Conservation (phyloP, 2,329 filamentous ascomycete genomes). For the Stagonosporopsis chrysanthemi region DNA sequence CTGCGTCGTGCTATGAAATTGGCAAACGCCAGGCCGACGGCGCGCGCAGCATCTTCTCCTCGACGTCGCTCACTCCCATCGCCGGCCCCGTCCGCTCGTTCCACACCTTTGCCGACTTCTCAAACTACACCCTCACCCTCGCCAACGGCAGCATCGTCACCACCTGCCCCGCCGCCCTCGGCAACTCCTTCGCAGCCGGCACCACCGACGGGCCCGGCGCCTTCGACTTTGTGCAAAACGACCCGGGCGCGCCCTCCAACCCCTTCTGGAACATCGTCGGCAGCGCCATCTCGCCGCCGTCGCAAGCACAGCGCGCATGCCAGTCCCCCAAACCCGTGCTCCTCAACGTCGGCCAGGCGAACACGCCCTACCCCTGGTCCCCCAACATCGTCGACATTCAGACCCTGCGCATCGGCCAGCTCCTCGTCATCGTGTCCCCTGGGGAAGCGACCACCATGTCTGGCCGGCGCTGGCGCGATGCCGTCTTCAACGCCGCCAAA, state of each 20-base stretch:
- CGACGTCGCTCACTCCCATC: conserved; percentile 59
- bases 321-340: conserved; percentile 85
- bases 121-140: conserved; percentile 74
- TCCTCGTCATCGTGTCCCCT: conserved; percentile 83
- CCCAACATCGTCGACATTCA: conserved; percentile 93
- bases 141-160: conserved; percentile 73
- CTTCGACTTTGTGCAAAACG: conserved; percentile 93
- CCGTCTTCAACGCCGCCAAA: conserved; percentile 39
- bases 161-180: conserved; percentile 87
- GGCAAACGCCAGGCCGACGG: conserved; percentile 74
- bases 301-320: conserved; percentile 73
- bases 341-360: conserved; percentile 85
- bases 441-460: conserved; percentile 94
- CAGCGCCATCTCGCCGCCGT: conserved; percentile 73
- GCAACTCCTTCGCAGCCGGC: conserved; percentile 91
- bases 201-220: conserved; percentile 90
- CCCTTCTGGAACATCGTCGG: conserved; percentile 83
- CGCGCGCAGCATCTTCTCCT: conserved; percentile 66
- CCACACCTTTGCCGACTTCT: conserved; percentile 86
- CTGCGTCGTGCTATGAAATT: conserved; percentile 78
- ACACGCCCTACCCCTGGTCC: conserved; percentile 81
- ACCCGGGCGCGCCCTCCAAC: conserved; percentile 75
- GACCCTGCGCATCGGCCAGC: conserved; percentile 80
- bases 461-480: conserved; percentile 80
- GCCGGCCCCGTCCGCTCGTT: conserved; percentile 76